Evolutionary conservation across 306 rosid species (phyloP).

Genomic region (Leucaena leucocephala): DNA sequence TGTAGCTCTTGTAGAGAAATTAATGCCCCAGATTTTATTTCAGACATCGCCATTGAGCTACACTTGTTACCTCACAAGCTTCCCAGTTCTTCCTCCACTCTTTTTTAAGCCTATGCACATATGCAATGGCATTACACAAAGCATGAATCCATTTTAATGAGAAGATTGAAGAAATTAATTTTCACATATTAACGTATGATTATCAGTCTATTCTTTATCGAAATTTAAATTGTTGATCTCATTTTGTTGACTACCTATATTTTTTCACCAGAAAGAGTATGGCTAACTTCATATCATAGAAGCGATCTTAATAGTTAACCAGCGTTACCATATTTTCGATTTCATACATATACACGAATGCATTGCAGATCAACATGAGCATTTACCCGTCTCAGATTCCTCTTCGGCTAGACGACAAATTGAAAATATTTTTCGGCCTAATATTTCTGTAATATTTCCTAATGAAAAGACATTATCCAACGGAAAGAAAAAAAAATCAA

Average conservation of each 20-base stretch:
- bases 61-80: slow-evolving; percentile 1
- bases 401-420: not conserved
- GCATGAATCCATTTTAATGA: not conserved
- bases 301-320: not conserved
- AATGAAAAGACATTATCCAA: not conserved
- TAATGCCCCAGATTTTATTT: slow-evolving; percentile 64
- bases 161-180: not conserved
- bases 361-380: not conserved
- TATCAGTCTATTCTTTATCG: not conserved
- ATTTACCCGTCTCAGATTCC: not conserved
- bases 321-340: not conserved
- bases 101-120: not conserved
- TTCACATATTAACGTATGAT: not conserved
- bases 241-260: not conserved
- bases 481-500: not conserved
- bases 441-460: not conserved
- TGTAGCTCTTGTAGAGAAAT: slow-evolving; percentile 52
- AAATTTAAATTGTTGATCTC: not conserved
- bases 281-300: not conserved
- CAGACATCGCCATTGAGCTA: slow-evolving; percentile 37
- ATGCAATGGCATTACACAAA: slow-evolving; percentile 24
- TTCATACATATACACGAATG: not conserved
- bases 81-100: slow-evolving; percentile 28
- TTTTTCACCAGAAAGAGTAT: not conserved
- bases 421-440: not conserved